A percentile compares a stretch with the other conserved stretches of the same genome.
Evolutionary conservation across 2,329 filamentous ascomycete genomes (phyloP).

Genomic region (Arthrinium puccinioides): DNA sequence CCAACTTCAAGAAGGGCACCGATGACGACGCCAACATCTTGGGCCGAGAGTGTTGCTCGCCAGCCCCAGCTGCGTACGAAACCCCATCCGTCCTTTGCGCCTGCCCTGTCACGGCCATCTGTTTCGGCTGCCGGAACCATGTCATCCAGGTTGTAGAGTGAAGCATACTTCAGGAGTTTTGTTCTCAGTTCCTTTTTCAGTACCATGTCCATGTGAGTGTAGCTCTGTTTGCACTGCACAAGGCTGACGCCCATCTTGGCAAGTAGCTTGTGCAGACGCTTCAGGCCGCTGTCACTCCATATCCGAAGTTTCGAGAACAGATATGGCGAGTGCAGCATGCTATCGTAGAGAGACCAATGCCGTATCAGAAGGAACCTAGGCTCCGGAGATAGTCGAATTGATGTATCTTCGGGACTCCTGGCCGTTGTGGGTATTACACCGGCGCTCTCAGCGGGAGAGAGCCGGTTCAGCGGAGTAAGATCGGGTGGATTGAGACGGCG

Average conservation of each 20-base stretch:
- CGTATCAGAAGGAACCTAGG: conserved; percentile 87
- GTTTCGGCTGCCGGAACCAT: conserved; percentile 76
- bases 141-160: conserved; percentile 87
- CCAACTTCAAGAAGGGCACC: conserved; percentile 92
- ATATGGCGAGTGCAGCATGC: conserved; percentile 96
- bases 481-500: conserved; percentile 82
- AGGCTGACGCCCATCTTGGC: conserved; percentile 98
- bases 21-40: conserved; percentile 88
- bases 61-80: conserved; percentile 98
- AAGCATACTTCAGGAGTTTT: conserved; percentile 84
- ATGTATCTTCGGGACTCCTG: conserved; percentile 80
- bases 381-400: conserved; percentile 87
- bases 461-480: conserved; percentile 44
- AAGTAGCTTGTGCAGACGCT: conserved; percentile 84
- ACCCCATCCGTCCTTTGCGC: conserved; percentile 86
- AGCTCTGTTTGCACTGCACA: conserved; percentile 89
- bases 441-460: conserved; percentile 52
- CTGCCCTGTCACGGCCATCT: conserved; percentile 60
- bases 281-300: conserved; percentile 85
- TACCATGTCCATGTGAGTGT: conserved; percentile 98
- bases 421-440: conserved; percentile 88
- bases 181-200: conserved; percentile 81
- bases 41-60: conserved; percentile 87
- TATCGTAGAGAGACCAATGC: conserved; percentile 97
- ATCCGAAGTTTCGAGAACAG: conserved; percentile 86